Conservation (phyloP, 2,329 filamentous ascomycete species). For the Leptographium flavum region DNA sequence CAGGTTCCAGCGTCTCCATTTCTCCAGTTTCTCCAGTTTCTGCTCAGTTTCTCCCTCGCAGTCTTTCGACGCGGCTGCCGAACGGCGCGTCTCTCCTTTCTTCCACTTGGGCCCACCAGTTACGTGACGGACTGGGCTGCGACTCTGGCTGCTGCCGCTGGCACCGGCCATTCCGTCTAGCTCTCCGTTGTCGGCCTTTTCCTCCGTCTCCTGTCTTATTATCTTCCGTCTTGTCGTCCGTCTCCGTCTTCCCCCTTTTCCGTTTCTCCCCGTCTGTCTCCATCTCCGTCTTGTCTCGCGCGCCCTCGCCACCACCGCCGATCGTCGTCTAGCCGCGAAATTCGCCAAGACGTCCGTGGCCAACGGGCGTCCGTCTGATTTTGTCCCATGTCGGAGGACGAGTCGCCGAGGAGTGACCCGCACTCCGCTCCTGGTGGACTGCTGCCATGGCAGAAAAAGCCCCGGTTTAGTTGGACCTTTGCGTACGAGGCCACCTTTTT, state of each 20-base stretch:
- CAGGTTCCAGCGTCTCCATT: too few relatives aligned
- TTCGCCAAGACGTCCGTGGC: not conserved
- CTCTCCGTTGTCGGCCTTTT: not conserved
- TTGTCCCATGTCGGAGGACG: conserved; percentile 20
- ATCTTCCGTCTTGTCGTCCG: not conserved
- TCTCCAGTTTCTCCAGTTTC: too few relatives aligned
- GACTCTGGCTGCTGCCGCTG: not conserved
- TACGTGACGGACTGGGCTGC: not conserved
- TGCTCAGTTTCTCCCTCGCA: too few relatives aligned
- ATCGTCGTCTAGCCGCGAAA: not conserved
- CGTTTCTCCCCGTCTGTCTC: not conserved
- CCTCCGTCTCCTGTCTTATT: not conserved
- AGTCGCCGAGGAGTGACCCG: conserved; percentile 10
- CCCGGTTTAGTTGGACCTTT: conserved; percentile 46
- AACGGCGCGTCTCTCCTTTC: not conserved
- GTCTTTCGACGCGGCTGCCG: not conserved
- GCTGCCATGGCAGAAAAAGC: conserved; percentile 18
- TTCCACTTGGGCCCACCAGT: not conserved
- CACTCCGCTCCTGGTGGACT: conserved; percentile 7
- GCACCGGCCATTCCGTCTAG: conserved; percentile 2
- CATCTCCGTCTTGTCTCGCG: not conserved
- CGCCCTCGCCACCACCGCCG: not conserved
- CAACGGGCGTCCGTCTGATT: not conserved
- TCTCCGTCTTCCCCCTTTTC: not conserved
- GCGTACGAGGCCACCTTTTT: conserved; percentile 47